Percentiles rank a stretch among this genome's conserved stretches.
These are phyloP conservation scores for Phytophthora aleatoria DNA, from an alignment of 352 stramenopile species.

Conservation along the genomic window DNA sequence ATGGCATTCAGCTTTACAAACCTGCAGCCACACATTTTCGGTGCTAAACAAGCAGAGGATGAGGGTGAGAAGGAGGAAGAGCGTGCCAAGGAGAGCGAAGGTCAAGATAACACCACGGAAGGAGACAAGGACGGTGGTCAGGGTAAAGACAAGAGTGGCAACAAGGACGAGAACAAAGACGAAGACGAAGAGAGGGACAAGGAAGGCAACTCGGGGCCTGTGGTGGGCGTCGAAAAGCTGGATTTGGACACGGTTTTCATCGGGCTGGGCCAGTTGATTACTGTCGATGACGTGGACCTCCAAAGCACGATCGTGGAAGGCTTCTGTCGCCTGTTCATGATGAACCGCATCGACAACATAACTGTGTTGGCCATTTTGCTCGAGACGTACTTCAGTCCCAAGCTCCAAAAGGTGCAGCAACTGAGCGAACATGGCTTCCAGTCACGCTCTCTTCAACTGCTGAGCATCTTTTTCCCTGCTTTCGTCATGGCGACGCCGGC, in stretches of 20 bases:
- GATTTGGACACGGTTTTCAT: slow-evolving; percentile 67
- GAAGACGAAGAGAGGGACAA: slow-evolving; percentile 34
- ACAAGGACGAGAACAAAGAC: slow-evolving; percentile 21
- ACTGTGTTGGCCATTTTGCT: slow-evolving; percentile 65
- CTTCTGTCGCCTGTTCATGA: slow-evolving; percentile 76
- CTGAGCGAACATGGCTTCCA: slow-evolving; percentile 63
- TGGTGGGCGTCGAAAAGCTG: slow-evolving; percentile 34
- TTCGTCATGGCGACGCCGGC: slow-evolving; percentile 55
- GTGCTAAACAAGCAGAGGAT: slow-evolving; percentile 26
- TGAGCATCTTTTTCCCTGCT: slow-evolving; percentile 79
- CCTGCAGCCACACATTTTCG: slow-evolving; percentile 56
- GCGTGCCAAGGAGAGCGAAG: slow-evolving; percentile 8
- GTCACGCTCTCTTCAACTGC: slow-evolving; percentile 64
- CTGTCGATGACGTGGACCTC: slow-evolving; percentile 66
- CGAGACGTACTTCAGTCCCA: slow-evolving; percentile 76
- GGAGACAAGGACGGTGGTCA: slow-evolving; percentile 8
- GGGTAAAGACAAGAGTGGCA: slow-evolving; percentile 13
- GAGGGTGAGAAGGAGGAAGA: slow-evolving; percentile 2
- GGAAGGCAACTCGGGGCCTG: slow-evolving; percentile 25
- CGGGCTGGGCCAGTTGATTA: slow-evolving; percentile 55
- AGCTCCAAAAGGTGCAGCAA: slow-evolving; percentile 59
- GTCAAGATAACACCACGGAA: slow-evolving; percentile 9
- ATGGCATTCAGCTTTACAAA: slow-evolving; percentile 70
- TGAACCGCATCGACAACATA: slow-evolving; percentile 71
- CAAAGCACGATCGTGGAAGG: slow-evolving; percentile 80